Conservation (phyloP, 352 stramenopile species). For the Globisporangium emineosum region DNA sequence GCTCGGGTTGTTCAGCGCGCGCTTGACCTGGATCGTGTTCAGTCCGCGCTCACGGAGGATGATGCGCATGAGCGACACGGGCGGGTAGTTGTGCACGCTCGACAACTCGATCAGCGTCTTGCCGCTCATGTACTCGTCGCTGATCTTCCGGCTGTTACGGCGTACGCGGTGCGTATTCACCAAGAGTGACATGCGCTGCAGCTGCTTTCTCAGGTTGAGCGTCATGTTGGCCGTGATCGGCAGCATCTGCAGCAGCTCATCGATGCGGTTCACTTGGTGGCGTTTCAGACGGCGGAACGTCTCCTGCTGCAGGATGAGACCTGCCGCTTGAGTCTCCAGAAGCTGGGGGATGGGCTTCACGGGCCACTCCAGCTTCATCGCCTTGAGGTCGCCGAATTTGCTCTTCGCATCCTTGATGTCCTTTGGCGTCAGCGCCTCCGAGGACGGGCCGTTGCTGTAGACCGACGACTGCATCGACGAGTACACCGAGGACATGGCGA, state of each 20-base stretch:
- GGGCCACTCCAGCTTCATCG: conserved; percentile 60
- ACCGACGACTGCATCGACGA: conserved; percentile 76
- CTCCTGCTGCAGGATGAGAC: conserved; percentile 79
- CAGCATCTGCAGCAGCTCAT: conserved; percentile 78
- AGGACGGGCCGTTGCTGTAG: conserved; percentile 62
- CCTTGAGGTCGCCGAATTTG: conserved; percentile 64
- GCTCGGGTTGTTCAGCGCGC: conserved; percentile 42
- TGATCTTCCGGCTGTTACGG: conserved; percentile 52
- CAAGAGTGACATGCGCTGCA: conserved; percentile 81
- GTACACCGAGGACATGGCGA: conserved; percentile 83
- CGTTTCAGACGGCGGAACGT: conserved; percentile 84
- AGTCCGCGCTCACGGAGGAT: conserved; percentile 69
- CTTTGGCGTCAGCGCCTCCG: conserved; percentile 42
- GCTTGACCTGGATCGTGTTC: conserved; percentile 59
- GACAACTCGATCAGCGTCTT: conserved; percentile 79
- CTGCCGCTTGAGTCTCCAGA: conserved; percentile 77
- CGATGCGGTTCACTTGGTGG: conserved; percentile 78
- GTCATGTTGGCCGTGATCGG: conserved; percentile 88
- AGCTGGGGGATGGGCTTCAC: conserved; percentile 78
- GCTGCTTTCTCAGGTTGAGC: conserved; percentile 81
- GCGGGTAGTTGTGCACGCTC: conserved; percentile 74
- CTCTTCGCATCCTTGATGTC: conserved; percentile 42
- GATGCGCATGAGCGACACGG: conserved; percentile 81
- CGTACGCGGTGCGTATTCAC: conserved; percentile 86
- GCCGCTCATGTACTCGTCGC: conserved; percentile 65